A percentile compares a stretch with the other conserved stretches of the same genome.
phyloP scores from a whole-genome alignment of 2,329 filamentous ascomycete species.

The Talaromyces rugulosus region DNA sequence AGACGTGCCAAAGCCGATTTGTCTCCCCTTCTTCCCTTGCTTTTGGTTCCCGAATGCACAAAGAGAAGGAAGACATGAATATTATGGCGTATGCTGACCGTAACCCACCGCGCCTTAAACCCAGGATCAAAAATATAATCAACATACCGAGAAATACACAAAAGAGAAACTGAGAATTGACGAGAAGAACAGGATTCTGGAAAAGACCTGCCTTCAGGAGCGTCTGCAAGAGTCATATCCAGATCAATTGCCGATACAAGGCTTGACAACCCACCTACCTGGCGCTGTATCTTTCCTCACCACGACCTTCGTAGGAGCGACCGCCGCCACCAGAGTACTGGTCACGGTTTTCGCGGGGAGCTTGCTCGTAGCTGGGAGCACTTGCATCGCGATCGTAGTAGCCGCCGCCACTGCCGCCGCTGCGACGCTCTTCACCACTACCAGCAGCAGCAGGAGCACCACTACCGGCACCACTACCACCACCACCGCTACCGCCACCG shows the following conservation, averaged over 20 bases:
- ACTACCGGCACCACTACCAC: slow-evolving; percentile 37
- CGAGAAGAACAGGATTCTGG: slow-evolving; percentile 15
- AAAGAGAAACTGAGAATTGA: slow-evolving; percentile 22
- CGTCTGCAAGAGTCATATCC: slow-evolving; percentile 9
- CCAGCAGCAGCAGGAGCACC: slow-evolving; percentile 17
- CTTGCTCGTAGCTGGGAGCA: slow-evolving; percentile 42
- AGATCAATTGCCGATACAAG: slow-evolving; percentile 9
- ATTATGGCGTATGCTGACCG: slow-evolving; percentile 27
- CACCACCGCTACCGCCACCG: slow-evolving; percentile 42
- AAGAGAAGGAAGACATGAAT: slow-evolving; percentile 19
- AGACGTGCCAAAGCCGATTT: slow-evolving; percentile 31
- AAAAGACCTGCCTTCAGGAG: slow-evolving; percentile 15
- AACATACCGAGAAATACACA: slow-evolving; percentile 31
- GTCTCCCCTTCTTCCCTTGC: slow-evolving; percentile 21
- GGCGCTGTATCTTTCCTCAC: slow-evolving; percentile 36
- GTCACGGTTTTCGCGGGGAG: slow-evolving; percentile 34
- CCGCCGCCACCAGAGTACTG: slow-evolving; percentile 28
- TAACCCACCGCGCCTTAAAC: slow-evolving; percentile 30
- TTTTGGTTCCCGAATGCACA: slow-evolving; percentile 24
- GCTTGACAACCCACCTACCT: slow-evolving; percentile 34
- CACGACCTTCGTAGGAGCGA: slow-evolving; percentile 35
- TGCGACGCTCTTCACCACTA: not conserved
- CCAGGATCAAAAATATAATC: slow-evolving; percentile 27
- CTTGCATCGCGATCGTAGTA: slow-evolving; percentile 55
- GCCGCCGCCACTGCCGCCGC: slow-evolving; percentile 38